Evolutionary conservation across 441 rosid species (phyloP), one percentile per base, ranked within the genome.

Genomic region (Erysimum cheiri): DNA sequence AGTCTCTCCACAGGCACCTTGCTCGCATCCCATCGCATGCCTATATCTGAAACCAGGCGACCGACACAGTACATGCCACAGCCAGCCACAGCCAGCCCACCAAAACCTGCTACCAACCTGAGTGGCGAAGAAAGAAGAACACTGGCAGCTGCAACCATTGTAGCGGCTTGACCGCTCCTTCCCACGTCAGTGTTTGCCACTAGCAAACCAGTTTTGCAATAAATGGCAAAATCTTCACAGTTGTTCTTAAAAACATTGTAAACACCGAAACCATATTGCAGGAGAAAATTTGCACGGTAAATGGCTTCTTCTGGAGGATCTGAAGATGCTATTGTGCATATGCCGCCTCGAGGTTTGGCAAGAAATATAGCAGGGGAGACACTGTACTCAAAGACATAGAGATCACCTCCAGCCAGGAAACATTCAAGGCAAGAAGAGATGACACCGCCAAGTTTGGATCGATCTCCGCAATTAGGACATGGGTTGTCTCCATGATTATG

Each of bases 191-290:
- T 60, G 71, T 69, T 80, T 2, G 93, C 69, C 19, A 85, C 85
- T 2, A 90, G 87, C 50, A 86, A 61, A 49, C 96, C 93, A 0
- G 94, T 91, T 77, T 91, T 93, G 56, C 98, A 93, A 77, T 91
- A 91, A 64, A 93, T 85, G 4, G 98, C 96, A 22, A 89, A 88
- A 76, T 92, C 98, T 80, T 90, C 96, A 29, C 96, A 90, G 81
- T 90, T 92, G 82, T 92, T 92, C 80, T 79, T 88, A 83, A 90
- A 90, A 31, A 85, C 78, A 72, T 84, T 49, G 78, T 90, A 92
- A 67, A 62, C 87, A 11, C 95, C 98, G 40, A 92, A 90, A 19
- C 97, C 97, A 43, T 90, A 87, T 56, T 77, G 78, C 11, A 90
- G 78, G 60, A 92, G 92, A 78, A 69, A 90, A 15, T 54, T 74